Base-by-base conservation (phyloP, 2,329 filamentous ascomycete genomes). In the Dactylellina drechsleri region DNA sequence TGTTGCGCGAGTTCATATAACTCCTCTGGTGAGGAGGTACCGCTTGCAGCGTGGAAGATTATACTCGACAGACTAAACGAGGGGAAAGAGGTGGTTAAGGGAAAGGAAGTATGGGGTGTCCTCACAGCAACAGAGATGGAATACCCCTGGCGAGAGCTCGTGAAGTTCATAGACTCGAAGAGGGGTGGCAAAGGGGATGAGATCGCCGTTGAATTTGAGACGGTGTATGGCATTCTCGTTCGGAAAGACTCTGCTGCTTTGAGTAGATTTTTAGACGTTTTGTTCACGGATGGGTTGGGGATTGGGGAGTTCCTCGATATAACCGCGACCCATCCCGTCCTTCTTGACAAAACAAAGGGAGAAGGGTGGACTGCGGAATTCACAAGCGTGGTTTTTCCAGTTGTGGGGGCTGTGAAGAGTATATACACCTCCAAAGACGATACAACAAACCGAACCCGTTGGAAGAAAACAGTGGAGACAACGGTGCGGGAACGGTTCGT, bases 401-500 rank as follows among this genome's bases (percentile, higher is more conserved):
- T 56, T 7, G 58, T 52, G 15, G 58, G 62, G 8, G 58, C 59
- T 1, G 23, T 65, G 1, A 67, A 53, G 40, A 16, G 18, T 1
- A 26, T 59, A 15, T 40, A 40, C 1, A 74, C 67, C 50, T 56
- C 58, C 31, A 61, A 43, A 28, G 70, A 67, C 36, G 60, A 66
- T 4, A 49, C 41, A 12, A 67, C 56, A 3, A 62, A 62, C 13
- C 47, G 45, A n/a, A 23, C 68, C 0, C 40, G 58, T 15, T 75
- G 71, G 71, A 64, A 65, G 26, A 58, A 60, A 3, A 54, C 45
- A 23, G 28, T 62, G 5, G 50, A 57, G 4, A 16, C 18, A 15
- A 45, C 41, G 13, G 43, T 20, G 50, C 58, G 45, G 23, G 50
- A 68, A 13, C 53, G 12, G 8, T 75, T 75, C 16, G 2, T 60